Evolutionary conservation across 129 eudicot genomes (phyloP), one percentile per base, ranked within the genome.

Genomic region (Saussurea involucrata): DNA sequence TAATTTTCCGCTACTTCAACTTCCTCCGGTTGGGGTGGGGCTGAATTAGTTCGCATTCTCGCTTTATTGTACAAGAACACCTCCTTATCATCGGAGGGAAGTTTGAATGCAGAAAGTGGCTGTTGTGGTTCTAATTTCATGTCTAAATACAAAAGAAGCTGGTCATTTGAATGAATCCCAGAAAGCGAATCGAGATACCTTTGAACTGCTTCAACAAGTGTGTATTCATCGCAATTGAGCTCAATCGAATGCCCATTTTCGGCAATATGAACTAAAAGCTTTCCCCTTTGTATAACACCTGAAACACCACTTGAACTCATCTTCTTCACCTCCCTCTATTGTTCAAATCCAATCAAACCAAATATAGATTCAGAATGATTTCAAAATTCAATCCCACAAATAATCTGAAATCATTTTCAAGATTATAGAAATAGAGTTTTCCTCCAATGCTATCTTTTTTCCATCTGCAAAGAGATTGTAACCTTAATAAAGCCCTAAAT

Each of bases 231-330:
- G 72, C 96, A 95, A 64, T 89, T 88, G 0, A 95, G 83, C 80
- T 89, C 86, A 71, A 78, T 85, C 8, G 99, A 87, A 77, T 85
- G 97, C 31, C 99, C 99, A 83, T 95, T 95, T 79, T 95, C 97
- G n/a, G 97, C 99, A 15, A 89, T 74, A 66, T 86, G 97, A 80
- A 95, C 95, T 75, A 87, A 37, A 36, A 95, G 88, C 72, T 92
- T 95, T 33, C 97, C 96, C 80, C 81, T 86, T 63, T 76, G 92
- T 74, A 85, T 72, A 11, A 85, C 88, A 27, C 83, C 91, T 7
- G 86, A 84, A 42, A 34, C 78, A 64, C 82, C 81, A 84, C 72
- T 78, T 6, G 92, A 82, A 79, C 91, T 92, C 99, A 95, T 95
- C 85, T 80, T 82, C 71, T 74, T 70, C 72, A 68, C 15, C 11